These are phyloP conservation scores for Diplocarpon rosae DNA, from an alignment of 2,329 filamentous ascomycete species.

Conservation along the genomic window DNA sequence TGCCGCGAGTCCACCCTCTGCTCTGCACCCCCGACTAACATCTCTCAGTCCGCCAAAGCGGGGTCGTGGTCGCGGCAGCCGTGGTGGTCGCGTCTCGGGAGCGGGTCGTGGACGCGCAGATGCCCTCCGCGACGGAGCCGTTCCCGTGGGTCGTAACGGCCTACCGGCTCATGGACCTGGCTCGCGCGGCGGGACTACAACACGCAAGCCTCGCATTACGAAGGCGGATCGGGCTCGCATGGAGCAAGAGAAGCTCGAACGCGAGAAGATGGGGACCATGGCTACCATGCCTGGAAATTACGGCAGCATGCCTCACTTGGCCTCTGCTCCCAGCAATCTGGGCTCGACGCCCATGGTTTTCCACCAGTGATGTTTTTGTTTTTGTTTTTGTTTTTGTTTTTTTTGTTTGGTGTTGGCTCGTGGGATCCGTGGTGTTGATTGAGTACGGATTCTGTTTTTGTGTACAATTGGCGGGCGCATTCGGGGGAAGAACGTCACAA, in stretches of 20 bases:
- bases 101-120: constrained; percentile 28
- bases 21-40: constrained; percentile 27
- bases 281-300: constrained; percentile 20
- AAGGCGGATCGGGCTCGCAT: constrained; percentile 76
- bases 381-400: not conserved
- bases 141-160: constrained; percentile 29
- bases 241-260: constrained; percentile 70
- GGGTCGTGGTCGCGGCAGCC: constrained; percentile 33
- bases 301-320: constrained; percentile 20
- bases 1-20: constrained; percentile 4
- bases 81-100: constrained; percentile 45
- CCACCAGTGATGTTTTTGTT: constrained; percentile 17
- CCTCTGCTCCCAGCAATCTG: constrained; percentile 18
- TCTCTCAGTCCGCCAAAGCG: constrained; percentile 55
- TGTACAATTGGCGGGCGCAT: no score
- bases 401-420: not conserved
- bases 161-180: constrained; percentile 42
- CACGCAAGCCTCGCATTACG: constrained; percentile 73
- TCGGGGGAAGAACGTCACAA: no score
- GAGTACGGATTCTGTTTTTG: no score
- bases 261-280: constrained; percentile 37
- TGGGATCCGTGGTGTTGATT: no score
- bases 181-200: constrained; percentile 63
- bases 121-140: constrained; percentile 14
- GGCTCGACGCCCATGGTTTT: constrained; percentile 28